A percentile compares a stretch with the other conserved stretches of the same genome.
phyloP scores from a whole-genome alignment of 768 basidiomycete genomes.

The Pleurotus pulmonarius region DNA sequence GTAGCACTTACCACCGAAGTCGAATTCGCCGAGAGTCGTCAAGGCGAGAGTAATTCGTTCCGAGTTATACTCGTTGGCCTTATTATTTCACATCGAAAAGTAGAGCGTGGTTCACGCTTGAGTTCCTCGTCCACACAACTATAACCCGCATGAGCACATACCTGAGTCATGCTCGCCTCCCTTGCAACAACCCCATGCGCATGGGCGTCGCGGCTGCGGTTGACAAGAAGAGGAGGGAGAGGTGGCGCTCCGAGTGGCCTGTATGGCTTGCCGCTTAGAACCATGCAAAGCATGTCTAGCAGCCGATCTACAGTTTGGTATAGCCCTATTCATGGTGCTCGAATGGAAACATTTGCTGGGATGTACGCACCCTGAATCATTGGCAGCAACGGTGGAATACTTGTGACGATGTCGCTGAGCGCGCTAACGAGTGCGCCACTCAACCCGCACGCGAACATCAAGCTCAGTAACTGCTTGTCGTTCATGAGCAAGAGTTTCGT shows the following conservation, averaged over 20 bases:
- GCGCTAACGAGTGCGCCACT: conserved; percentile 87
- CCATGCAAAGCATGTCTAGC: conserved; percentile 76
- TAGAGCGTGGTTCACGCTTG: too few relatives aligned
- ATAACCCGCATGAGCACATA: conserved; percentile 9
- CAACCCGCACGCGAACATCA: conserved; percentile 93
- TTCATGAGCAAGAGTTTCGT: conserved; percentile 78
- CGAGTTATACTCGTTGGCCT: conserved; percentile 51
- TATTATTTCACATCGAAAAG: conserved; percentile 11
- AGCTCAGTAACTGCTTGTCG: conserved; percentile 55
- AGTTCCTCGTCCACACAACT: neutral
- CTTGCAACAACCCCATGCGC: conserved; percentile 28
- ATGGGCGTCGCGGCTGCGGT: conserved; percentile 43
- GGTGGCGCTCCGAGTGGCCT: conserved; percentile 84
- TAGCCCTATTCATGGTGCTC: neutral
- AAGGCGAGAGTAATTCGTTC: conserved; percentile 81
- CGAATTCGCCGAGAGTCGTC: conserved; percentile 86
- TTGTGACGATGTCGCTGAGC: conserved; percentile 75
- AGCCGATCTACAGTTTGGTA: conserved; percentile 64
- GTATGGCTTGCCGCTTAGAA: conserved; percentile 82
- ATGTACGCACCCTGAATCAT: conserved; percentile 76
- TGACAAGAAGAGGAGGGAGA: conserved; percentile 24
- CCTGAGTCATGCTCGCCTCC: conserved; percentile 51
- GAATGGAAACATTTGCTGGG: neutral
- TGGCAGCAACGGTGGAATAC: conserved; percentile 86
- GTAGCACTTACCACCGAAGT: conserved; percentile 76